Percentiles rank a stretch among this genome's conserved stretches.
These are phyloP conservation scores for Mucor ambiguus DNA, from an alignment of 371 early-diverging fungal genomes.

Conservation along the genomic window DNA sequence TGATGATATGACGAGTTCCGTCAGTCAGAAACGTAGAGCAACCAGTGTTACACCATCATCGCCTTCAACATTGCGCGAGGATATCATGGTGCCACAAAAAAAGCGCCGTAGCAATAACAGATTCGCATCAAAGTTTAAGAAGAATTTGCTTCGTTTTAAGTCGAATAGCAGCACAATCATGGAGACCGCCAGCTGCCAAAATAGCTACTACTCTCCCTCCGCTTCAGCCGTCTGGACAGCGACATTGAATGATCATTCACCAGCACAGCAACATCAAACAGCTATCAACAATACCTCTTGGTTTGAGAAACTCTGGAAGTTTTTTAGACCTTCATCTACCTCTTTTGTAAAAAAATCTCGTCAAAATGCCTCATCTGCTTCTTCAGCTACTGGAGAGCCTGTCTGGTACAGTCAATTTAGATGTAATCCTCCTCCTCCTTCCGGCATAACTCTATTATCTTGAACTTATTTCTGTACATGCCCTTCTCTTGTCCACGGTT, in stretches of 20 bases:
- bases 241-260: background rate
- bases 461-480: background rate
- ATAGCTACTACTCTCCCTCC: background rate
- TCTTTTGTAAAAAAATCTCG: background rate
- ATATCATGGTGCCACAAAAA: conserved; percentile 11
- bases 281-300: background rate
- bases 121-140: conserved; percentile 14
- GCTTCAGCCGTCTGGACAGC: background rate
- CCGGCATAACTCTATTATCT: conserved; percentile 10
- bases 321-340: conserved; percentile 9
- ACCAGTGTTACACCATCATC: conserved; percentile 18
- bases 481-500: background rate
- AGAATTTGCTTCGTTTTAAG: conserved; percentile 13
- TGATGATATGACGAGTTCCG: conserved; percentile 6
- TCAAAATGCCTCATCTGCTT: background rate
- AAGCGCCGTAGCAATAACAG: conserved; percentile 14
- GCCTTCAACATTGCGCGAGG: conserved; percentile 17
- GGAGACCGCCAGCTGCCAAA: background rate
- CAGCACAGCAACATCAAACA: background rate
- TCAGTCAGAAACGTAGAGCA: conserved; percentile 14
- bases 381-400: conserved; percentile 7
- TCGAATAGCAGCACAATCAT: background rate
- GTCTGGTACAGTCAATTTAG: conserved; percentile 35
- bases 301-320: conserved; percentile 27
- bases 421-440: conserved; percentile 23